A percentile compares a stretch with the other conserved stretches of the same genome.
Conservation (phyloP, 2,329 filamentous ascomycete genomes). For the Emericellopsis cladophorae region DNA sequence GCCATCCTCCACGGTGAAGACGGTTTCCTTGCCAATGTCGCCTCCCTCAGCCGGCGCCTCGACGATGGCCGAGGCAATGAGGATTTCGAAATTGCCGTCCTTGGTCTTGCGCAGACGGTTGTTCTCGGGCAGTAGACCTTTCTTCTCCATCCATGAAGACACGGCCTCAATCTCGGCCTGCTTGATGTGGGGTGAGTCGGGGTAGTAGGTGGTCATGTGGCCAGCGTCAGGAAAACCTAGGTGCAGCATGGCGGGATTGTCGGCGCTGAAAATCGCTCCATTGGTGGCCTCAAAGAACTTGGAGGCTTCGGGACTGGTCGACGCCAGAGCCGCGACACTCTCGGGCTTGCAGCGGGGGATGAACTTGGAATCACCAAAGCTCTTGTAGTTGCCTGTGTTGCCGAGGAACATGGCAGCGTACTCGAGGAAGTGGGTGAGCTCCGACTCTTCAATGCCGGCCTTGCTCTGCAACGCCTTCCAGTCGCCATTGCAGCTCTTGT, state of each 20-base stretch:
- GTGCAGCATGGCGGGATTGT: slow-evolving; percentile 54
- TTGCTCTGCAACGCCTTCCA: slow-evolving; percentile 57
- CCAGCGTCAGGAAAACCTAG: slow-evolving; percentile 63
- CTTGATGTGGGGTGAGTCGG: slow-evolving; percentile 60
- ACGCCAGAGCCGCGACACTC: slow-evolving; percentile 51
- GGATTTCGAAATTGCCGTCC: slow-evolving; percentile 54
- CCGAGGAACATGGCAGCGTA: slow-evolving; percentile 70
- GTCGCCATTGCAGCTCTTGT: slow-evolving; percentile 54
- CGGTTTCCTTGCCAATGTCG: slow-evolving; percentile 54
- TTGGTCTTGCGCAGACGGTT: slow-evolving; percentile 58
- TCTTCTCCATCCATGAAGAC: slow-evolving; percentile 60
- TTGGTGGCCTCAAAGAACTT: slow-evolving; percentile 54
- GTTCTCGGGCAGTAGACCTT: slow-evolving; percentile 62
- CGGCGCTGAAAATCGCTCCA: slow-evolving; percentile 59
- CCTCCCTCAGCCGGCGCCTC: slow-evolving; percentile 48
- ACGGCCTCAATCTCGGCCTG: slow-evolving; percentile 63
- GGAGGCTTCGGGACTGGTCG: slow-evolving; percentile 45
- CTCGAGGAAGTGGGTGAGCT: slow-evolving; percentile 58
- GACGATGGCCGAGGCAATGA: slow-evolving; percentile 58
- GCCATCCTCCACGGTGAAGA: slow-evolving; percentile 47
- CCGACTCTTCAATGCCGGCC: slow-evolving; percentile 48
- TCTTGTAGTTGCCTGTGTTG: slow-evolving; percentile 77
- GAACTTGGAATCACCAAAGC: slow-evolving; percentile 77
- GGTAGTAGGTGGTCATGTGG: slow-evolving; percentile 75
- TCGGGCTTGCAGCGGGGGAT: slow-evolving; percentile 57